phyloP scores from a whole-genome alignment of 2,329 filamentous ascomycete genomes.

The Purpureocillium takamizusanense region DNA sequence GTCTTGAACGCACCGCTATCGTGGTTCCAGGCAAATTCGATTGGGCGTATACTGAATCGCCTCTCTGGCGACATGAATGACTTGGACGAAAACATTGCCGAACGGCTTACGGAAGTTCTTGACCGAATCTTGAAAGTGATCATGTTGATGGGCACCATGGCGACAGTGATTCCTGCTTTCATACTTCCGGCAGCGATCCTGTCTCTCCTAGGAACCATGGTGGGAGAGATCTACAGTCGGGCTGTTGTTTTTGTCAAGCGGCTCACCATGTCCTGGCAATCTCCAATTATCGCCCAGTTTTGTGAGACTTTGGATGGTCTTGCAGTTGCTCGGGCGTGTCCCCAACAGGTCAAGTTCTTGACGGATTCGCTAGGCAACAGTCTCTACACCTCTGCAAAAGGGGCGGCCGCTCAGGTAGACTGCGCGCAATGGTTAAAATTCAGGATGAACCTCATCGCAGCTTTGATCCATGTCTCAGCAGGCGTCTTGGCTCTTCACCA shows the following conservation, averaged over 20 bases:
- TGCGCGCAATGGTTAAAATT: slow-evolving; percentile 39
- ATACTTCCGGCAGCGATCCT: background rate
- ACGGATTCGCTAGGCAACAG: slow-evolving; percentile 29
- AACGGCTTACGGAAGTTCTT: slow-evolving; percentile 25
- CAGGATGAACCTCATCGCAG: slow-evolving; percentile 34
- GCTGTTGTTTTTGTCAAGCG: slow-evolving; percentile 24
- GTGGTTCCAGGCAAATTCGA: slow-evolving; percentile 37
- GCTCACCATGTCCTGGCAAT: slow-evolving; percentile 23
- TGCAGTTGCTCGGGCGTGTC: slow-evolving; percentile 32
- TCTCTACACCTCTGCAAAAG: slow-evolving; percentile 25
- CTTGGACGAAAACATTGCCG: slow-evolving; percentile 30
- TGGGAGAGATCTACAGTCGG: slow-evolving; percentile 28
- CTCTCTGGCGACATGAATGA: slow-evolving; percentile 38
- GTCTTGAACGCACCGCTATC: slow-evolving; percentile 36
- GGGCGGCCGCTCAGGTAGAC: slow-evolving; percentile 32
- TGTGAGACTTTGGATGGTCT: slow-evolving; percentile 31
- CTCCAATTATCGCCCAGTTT: slow-evolving; percentile 38
- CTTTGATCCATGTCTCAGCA: slow-evolving; percentile 30
- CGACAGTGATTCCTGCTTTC: background rate
- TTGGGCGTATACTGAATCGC: slow-evolving; percentile 34
- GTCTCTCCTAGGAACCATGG: slow-evolving; percentile 19
- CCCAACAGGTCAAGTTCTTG: slow-evolving; percentile 31
- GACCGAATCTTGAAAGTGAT: slow-evolving; percentile 13
- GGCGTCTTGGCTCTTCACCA: slow-evolving; percentile 32
- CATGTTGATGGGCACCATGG: background rate